phyloP scores from a whole-genome alignment of 345 rosid genomes.

The Boechera divaricarpa region DNA sequence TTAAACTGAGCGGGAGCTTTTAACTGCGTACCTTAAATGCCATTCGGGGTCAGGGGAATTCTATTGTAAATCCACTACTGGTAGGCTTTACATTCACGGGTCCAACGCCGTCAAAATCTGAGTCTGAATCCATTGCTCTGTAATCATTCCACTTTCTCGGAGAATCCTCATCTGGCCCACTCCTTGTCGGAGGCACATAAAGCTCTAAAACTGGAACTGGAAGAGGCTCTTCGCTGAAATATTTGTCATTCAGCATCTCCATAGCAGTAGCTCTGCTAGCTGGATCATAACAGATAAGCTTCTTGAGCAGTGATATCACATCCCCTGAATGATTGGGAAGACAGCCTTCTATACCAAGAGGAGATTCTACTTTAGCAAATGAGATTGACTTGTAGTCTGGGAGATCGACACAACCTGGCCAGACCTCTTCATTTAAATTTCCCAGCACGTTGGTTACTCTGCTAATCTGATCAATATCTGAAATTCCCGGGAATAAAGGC shows the following conservation, averaged over 20 bases:
- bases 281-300: conserved; percentile 83
- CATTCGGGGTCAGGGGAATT: conserved; percentile 50
- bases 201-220: conserved; percentile 73
- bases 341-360: conserved; percentile 67
- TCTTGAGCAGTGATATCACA: conserved; percentile 67
- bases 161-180: conserved; percentile 65
- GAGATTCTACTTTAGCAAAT: conserved; percentile 74
- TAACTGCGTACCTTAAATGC: conserved; percentile 31
- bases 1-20: background rate
- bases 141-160: conserved; percentile 53
- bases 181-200: conserved; percentile 61
- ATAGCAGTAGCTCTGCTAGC: conserved; percentile 69
- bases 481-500: conserved; percentile 85
- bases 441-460: conserved; percentile 73
- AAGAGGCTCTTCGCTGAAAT: conserved; percentile 74
- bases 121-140: conserved; percentile 60
- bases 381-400: conserved; percentile 82
- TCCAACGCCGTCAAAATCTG: conserved; percentile 69
- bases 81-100: conserved; percentile 56
- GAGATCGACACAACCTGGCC: conserved; percentile 76
- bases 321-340: conserved; percentile 56
- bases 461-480: conserved; percentile 90
- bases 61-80: conserved; percentile 66
- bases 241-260: conserved; percentile 78
- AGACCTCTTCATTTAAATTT: conserved; percentile 75